phyloP scores from a whole-genome alignment of 805 yeast genomes.

The Candida qinlingensis region DNA sequence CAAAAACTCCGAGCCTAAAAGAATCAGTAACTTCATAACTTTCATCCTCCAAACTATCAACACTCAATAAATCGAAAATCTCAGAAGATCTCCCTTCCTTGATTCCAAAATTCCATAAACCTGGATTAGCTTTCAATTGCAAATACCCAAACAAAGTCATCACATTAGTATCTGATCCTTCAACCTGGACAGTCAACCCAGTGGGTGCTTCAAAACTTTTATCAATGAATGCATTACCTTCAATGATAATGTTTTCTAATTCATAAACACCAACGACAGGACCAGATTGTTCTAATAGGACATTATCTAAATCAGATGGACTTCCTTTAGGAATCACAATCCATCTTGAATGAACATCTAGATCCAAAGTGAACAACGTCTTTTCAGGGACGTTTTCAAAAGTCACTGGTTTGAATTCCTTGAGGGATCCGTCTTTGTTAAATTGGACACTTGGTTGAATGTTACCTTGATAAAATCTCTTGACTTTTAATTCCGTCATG shows the following conservation, averaged over 20 bases:
- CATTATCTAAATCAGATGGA: constrained; percentile 58
- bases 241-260: constrained; percentile 53
- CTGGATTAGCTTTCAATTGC: constrained; percentile 72
- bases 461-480: constrained; percentile 52
- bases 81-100: constrained; percentile 38
- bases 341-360: constrained; percentile 68
- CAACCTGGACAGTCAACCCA: constrained; percentile 20
- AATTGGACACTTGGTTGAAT: constrained; percentile 32
- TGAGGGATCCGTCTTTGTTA: constrained; percentile 23
- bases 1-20: constrained; percentile 31
- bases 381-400: constrained; percentile 49
- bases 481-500: constrained; percentile 40
- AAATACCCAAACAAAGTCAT: constrained; percentile 83
- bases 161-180: constrained; percentile 51
- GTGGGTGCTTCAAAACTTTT: constrained; percentile 18
- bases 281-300: constrained; percentile 35
- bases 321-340: constrained; percentile 48
- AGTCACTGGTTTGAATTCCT: constrained; percentile 24
- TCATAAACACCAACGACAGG: constrained; percentile 42
- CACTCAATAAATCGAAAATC: constrained; percentile 35
- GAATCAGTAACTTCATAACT: constrained; percentile 7
- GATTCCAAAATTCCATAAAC: constrained; percentile 52
- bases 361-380: constrained; percentile 46
- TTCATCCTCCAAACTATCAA: constrained; percentile 16
- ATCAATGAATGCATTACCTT: constrained; percentile 60